phyloP scores from a whole-genome alignment of 345 rosid species.

The Eucalyptus guilfoylei region DNA sequence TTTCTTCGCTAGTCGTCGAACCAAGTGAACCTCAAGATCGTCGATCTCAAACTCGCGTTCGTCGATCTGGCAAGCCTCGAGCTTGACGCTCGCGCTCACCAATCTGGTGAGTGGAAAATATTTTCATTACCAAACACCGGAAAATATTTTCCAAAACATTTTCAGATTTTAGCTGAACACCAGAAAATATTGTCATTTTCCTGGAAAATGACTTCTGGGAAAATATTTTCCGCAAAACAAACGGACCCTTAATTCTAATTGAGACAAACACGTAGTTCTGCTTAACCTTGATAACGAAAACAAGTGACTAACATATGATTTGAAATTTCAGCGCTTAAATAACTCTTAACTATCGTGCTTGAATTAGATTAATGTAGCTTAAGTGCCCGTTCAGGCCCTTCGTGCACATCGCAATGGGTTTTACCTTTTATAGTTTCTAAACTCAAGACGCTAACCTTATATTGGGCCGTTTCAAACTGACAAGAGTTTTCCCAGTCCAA shows the following conservation, averaged over 20 bases:
- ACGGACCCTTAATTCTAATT: neutral
- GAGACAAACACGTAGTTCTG: neutral
- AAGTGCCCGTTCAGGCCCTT: neutral
- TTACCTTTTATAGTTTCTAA: neutral
- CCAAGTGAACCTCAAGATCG: no score
- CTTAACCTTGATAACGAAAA: neutral
- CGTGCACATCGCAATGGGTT: neutral
- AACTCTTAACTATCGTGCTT: neutral
- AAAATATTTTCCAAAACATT: no score
- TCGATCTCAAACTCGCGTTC: no score
- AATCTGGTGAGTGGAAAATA: no score
- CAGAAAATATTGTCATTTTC: no score
- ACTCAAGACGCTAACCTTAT: neutral
- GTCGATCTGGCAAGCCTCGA: no score
- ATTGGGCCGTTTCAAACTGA: neutral
- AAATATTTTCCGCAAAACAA: no score
- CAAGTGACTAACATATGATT: neutral
- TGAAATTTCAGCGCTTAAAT: neutral
- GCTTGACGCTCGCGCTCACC: no score
- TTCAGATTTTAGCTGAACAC: no score
- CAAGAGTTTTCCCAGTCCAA: neutral
- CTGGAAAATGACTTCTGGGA: no score
- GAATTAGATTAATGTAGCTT: neutral
- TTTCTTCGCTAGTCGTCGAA: no score
- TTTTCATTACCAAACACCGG: no score